phyloP scores from a whole-genome alignment of 805 yeast species.

The Lachancea thermotolerans region DNA sequence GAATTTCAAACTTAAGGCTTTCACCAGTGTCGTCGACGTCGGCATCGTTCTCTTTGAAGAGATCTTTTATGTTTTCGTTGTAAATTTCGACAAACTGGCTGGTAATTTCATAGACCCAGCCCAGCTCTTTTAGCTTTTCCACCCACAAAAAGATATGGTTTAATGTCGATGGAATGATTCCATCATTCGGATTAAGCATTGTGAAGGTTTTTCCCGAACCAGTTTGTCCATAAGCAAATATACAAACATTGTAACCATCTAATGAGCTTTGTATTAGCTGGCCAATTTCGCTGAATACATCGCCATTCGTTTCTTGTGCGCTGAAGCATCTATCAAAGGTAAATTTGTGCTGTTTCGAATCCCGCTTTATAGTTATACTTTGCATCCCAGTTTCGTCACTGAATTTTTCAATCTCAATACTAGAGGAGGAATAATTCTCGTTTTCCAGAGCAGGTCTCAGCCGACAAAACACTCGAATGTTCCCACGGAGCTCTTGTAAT shows the following conservation, averaged over 20 bases:
- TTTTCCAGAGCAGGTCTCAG: conserved; percentile 50
- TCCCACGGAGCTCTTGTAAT: conserved; percentile 84
- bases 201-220: conserved; percentile 94
- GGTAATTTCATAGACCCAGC: conserved; percentile 54
- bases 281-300: conserved; percentile 76
- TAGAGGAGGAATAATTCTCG: conserved; percentile 21
- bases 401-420: conserved; percentile 28
- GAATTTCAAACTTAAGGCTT: conserved; percentile 47
- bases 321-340: conserved; percentile 75
- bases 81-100: conserved; percentile 88
- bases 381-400: conserved; percentile 27
- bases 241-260: conserved; percentile 88
- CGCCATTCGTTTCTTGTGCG: conserved; percentile 44
- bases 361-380: conserved; percentile 15
- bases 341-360: conserved; percentile 33
- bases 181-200: conserved; percentile 66
- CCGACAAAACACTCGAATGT: conserved; percentile 85
- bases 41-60: conserved; percentile 35
- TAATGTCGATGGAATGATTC: conserved; percentile 77
- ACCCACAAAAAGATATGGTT: conserved; percentile 59
- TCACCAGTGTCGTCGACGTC: conserved; percentile 1
- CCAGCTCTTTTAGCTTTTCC: conserved; percentile 39
- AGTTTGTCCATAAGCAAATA: conserved; percentile 96
- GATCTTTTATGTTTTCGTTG: conserved; percentile 73
- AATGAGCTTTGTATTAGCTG: conserved; percentile 79